Conservation (phyloP, 768 basidiomycete species). For the Amanita pallidorosea region DNA sequence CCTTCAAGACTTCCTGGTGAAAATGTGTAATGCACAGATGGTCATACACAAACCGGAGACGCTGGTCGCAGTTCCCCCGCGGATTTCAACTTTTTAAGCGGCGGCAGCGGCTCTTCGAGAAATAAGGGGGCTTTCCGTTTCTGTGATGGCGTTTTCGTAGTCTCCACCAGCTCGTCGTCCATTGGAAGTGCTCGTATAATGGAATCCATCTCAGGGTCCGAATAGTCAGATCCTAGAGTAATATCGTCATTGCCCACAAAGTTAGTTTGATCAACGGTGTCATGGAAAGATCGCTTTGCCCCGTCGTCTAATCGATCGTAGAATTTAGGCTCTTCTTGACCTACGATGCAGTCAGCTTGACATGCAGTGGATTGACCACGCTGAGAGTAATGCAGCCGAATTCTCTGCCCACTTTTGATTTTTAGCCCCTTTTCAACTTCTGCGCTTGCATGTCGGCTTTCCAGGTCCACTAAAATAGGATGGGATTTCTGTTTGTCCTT, state of each 20-base stretch:
- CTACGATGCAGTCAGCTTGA: neutral
- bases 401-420: conserved; percentile 26
- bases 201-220: conserved; percentile 18
- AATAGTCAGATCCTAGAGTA: conserved; percentile 23
- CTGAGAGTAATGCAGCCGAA: conserved; percentile 10
- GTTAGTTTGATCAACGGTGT: neutral
- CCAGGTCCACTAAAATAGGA: conserved; percentile 25
- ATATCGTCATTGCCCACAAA: neutral
- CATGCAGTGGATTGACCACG: conserved; percentile 10
- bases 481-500: conserved; percentile 9
- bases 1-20: neutral
- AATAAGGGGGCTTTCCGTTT: neutral
- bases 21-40: neutral
- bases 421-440: conserved; percentile 27
- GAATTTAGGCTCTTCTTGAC: neutral
- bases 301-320: too few relatives aligned
- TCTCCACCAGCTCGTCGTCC: conserved; percentile 9
- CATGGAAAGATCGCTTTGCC: neutral
- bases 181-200: conserved; percentile 14
- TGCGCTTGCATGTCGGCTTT: conserved; percentile 31
- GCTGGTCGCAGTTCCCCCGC: neutral
- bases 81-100: neutral
- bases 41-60: neutral
- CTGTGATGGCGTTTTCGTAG: neutral
- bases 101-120: neutral